Percentiles rank a stretch among this genome's conserved stretches.
Conservation (phyloP, 805 yeast genomes). For the Blastobotrys attinorum region DNA sequence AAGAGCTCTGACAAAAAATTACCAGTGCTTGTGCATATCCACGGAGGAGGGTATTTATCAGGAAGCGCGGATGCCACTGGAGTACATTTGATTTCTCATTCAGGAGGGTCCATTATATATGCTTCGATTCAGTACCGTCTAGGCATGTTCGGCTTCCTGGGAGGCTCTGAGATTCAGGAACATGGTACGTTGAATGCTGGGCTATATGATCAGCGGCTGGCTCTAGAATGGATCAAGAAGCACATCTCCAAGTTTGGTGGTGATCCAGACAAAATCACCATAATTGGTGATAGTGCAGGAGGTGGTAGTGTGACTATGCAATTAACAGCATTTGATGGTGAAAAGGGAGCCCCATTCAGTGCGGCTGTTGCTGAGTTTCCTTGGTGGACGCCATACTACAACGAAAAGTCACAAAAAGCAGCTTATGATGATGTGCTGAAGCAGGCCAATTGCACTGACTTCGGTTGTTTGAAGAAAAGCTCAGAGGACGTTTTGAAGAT, state of each 20-base stretch:
- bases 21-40: slow-evolving; percentile 31
- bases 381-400: slow-evolving; percentile 12
- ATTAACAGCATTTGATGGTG: slow-evolving; percentile 13
- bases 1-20: neutral
- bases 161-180: slow-evolving; percentile 20
- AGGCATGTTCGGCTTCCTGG: slow-evolving; percentile 31
- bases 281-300: slow-evolving; percentile 36
- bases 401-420: slow-evolving; percentile 7
- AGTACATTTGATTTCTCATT: slow-evolving; percentile 18
- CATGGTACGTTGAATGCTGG: slow-evolving; percentile 29
- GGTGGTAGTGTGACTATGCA: slow-evolving; percentile 16
- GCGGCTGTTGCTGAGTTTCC: slow-evolving; percentile 12
- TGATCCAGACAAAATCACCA: slow-evolving; percentile 28
- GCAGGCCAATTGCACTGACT: slow-evolving; percentile 7
- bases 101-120: slow-evolving; percentile 19
- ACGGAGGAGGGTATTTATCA: slow-evolving; percentile 31
- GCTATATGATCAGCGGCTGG: slow-evolving; percentile 30
- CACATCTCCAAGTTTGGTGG: slow-evolving; percentile 34
- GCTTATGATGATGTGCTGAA: slow-evolving; percentile 6
- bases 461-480: slow-evolving; percentile 8
- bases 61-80: slow-evolving; percentile 25
- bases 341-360: slow-evolving; percentile 6
- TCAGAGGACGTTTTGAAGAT: too few species aligned
- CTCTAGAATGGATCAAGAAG: slow-evolving; percentile 30
- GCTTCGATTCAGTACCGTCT: slow-evolving; percentile 31